Evolutionary conservation across 805 yeast genomes (phyloP), one percentile per base, ranked within the genome.

Genomic region (Pichia ethanolica): DNA sequence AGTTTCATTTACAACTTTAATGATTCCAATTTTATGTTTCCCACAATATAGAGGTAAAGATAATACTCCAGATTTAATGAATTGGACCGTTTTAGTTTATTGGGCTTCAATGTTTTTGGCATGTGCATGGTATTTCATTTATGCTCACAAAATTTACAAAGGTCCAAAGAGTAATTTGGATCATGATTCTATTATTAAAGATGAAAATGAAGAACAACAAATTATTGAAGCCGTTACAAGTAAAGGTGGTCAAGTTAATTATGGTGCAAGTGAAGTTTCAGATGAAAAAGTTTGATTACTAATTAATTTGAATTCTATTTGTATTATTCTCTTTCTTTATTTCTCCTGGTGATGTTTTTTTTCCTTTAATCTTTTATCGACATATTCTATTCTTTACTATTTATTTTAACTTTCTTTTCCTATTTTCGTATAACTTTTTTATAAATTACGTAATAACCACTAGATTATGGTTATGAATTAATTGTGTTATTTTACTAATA

Each of bases 11-110:
- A 81, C 79, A 7, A 46, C 65, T 0, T 63, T 79, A 44, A 79
- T 79, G 86, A 70, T 77, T 46, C 84, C 85, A 42, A 71, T 81
- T 51, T 69, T 81, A 56, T 75, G 81, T 59, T 77, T 81, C 76
- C 84, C 85, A 35, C 60, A 71, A 66, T 48, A 65, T 63, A 51
- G 71, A 65, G 75, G 75, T 28, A 56, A 63, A 5, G 58, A 70
- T 53, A 60, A 61, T 49, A 60, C 63, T 35, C 57, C 71, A n/a
- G 65, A 62, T 35, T 47, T 53, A 37, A 80, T 80, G 85, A 82
- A 81, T 65, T 82, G 85, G 84, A 82, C 87, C 1, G 72, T 67
- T 39, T 72, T 79, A 20, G 84, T 82, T 8, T 80, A 72, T 63
- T 79, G 77, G 59, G 85, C 82, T 2, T 78, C 84, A 11, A 68